Evolutionary conservation across 2,329 filamentous ascomycete species (phyloP), one percentile per base, ranked within the genome.

Genomic region (Meredithiella fracta): DNA sequence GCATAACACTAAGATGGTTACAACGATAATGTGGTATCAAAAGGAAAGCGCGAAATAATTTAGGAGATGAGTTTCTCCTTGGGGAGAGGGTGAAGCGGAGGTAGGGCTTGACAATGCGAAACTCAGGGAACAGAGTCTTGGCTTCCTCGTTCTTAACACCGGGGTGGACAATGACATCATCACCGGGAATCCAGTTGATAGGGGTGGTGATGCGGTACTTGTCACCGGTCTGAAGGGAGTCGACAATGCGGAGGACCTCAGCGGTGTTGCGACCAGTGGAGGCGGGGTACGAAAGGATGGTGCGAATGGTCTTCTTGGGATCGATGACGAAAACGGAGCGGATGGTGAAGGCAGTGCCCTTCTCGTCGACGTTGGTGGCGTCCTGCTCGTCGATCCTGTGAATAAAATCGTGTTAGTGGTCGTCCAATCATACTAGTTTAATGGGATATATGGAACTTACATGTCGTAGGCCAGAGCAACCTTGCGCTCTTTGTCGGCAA

Each of bases 311-410:
- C 82, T 94, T 95, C 70, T 80, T 81, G 61, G 89, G 89, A 74
- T 95, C 89, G 69, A 95, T 92, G 72, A 95, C 77, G 77, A 94
- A 95, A 67, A 95, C 90, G 63, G 85, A 88, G 65, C 90, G 87
- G 72, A 96, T 94, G 64, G 90, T 95, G 73, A 94, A 91, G 57
- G 89, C 88, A 63, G 91, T 85, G 63, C 84, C 84, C 78, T 87
- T 87, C 65, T 77, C 70, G 68, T 89, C 85, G 58, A 89, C 82
- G 71, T 89, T 89, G 73, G 82, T 85, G 64, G 82, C 78, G 69
- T 89, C 85, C 69, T 88, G 83, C 72, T 85, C 78, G 72, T 89
- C 85, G 65, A 90, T 74, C 78, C 78, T 82, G 63, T 17, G 5
- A 22, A n/a, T 23, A 15, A 31, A 53, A 17, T 62, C 60, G 34